phyloP scores from a whole-genome alignment of 1,284 basidiomycete species.

The Fereydounia khargensis region DNA sequence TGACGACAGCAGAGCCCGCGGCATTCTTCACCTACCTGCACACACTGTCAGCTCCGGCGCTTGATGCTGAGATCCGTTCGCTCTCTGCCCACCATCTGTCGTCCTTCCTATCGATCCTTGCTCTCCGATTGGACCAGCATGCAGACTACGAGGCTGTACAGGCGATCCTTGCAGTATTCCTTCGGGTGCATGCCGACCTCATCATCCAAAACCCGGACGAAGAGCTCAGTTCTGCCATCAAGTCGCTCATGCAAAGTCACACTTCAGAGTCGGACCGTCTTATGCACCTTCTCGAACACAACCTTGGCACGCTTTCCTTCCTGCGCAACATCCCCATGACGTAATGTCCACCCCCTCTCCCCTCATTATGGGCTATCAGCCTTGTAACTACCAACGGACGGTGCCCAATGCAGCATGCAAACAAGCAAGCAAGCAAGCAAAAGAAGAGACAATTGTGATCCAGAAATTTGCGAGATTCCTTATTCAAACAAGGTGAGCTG shows the following conservation, averaged over 20 bases:
- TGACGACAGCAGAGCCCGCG: constrained; percentile 28
- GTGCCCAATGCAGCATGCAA: no score
- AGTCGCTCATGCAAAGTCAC: constrained; percentile 59
- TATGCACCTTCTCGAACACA: constrained; percentile 48
- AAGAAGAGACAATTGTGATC: no score
- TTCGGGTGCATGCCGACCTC: constrained; percentile 76
- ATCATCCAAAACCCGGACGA: constrained; percentile 59
- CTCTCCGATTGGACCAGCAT: constrained; percentile 71
- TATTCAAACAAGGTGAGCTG: no score
- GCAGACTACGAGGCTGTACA: constrained; percentile 95
- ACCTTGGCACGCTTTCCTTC: constrained; percentile 48
- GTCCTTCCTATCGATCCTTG: constrained; percentile 73
- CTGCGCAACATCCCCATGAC: constrained; percentile 49
- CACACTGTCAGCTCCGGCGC: constrained; percentile 79
- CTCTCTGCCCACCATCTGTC: constrained; percentile 67
- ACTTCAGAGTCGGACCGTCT: constrained; percentile 2
- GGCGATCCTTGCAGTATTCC: constrained; percentile 78
- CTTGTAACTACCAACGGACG: no score
- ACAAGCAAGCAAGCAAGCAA: no score
- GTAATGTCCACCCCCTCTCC: constrained; percentile 1
- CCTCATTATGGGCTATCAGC: no score
- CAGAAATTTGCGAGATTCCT: no score
- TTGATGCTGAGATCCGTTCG: constrained; percentile 86
- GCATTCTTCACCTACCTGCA: constrained; percentile 81
- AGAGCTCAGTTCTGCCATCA: no score